phyloP scores from a whole-genome alignment of 2,329 filamentous ascomycete genomes.

The Paracoccidioides lutzii region DNA sequence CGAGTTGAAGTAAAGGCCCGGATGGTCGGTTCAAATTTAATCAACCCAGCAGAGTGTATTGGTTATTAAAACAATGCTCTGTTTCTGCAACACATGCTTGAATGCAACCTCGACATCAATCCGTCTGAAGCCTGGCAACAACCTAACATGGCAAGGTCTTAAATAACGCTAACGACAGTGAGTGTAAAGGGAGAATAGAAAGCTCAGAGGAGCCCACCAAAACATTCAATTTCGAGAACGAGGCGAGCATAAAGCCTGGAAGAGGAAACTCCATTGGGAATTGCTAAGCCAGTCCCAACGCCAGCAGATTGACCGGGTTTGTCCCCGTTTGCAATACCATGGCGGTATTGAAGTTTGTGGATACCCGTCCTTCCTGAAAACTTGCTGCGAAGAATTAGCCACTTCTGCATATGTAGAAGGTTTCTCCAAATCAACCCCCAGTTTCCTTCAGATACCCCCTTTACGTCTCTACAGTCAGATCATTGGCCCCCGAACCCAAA shows the following conservation, averaged over 20 bases:
- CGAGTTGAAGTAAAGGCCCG: too few relatives aligned
- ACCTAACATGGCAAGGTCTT: conserved; percentile 19
- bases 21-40: too few relatives aligned
- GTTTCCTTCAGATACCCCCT: conserved; percentile 50
- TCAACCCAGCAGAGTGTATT: too few relatives aligned
- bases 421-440: conserved; percentile 19
- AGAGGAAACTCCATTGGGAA: background rate
- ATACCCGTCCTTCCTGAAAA: background rate
- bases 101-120: conserved; percentile 20
- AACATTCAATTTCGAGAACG: conserved; percentile 15
- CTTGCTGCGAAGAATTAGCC: background rate
- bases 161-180: conserved; percentile 13
- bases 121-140: conserved; percentile 21
- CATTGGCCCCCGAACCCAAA: conserved; percentile 60
- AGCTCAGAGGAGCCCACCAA: conserved; percentile 16
- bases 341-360: background rate
- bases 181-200: conserved; percentile 1
- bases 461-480: conserved; percentile 63
- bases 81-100: background rate
- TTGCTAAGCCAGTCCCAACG: background rate
- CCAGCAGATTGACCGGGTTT: background rate
- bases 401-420: conserved; percentile 17
- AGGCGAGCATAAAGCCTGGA: background rate
- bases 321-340: background rate
- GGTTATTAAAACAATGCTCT: background rate